Conservation (phyloP, 805 yeast species). For the Ogataea paradorogensis region DNA sequence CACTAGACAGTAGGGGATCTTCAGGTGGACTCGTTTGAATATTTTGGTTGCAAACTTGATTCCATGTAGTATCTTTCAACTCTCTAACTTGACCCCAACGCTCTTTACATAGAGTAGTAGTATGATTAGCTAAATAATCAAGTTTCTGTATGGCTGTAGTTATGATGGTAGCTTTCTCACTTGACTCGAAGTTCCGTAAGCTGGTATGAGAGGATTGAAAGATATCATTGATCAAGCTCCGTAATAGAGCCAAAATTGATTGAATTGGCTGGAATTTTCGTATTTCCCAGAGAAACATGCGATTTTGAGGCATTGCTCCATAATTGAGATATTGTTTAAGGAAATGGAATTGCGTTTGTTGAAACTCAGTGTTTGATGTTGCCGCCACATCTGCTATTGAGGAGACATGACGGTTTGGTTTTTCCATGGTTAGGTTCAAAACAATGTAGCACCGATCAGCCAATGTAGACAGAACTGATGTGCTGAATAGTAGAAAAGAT, state of each 20-base stretch:
- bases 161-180: conserved; percentile 17
- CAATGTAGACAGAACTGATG: conserved; percentile 20
- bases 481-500: conserved; percentile 18
- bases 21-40: too few relatives aligned
- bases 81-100: conserved; percentile 27
- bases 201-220: background rate
- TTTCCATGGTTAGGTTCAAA: conserved; percentile 1
- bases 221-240: conserved; percentile 16
- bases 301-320: conserved; percentile 23
- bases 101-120: conserved; percentile 27
- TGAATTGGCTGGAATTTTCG: conserved; percentile 29
- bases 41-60: conserved; percentile 10
- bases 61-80: conserved; percentile 26
- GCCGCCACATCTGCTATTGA: background rate
- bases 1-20: background rate
- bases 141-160: conserved; percentile 18
- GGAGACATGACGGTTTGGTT: background rate
- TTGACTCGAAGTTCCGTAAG: conserved; percentile 4
- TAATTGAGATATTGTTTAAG: conserved; percentile 20
- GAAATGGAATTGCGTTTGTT: conserved; percentile 20
- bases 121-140: conserved; percentile 26
- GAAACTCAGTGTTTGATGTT: background rate
- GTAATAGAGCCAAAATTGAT: conserved; percentile 18
- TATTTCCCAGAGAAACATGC: conserved; percentile 25
- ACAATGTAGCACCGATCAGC: conserved; percentile 22